Percentiles rank a stretch among this genome's conserved stretches.
These are phyloP conservation scores for Penicillium chermesinum DNA, from an alignment of 495 filamentous ascomycete species.

Conservation along the genomic window DNA sequence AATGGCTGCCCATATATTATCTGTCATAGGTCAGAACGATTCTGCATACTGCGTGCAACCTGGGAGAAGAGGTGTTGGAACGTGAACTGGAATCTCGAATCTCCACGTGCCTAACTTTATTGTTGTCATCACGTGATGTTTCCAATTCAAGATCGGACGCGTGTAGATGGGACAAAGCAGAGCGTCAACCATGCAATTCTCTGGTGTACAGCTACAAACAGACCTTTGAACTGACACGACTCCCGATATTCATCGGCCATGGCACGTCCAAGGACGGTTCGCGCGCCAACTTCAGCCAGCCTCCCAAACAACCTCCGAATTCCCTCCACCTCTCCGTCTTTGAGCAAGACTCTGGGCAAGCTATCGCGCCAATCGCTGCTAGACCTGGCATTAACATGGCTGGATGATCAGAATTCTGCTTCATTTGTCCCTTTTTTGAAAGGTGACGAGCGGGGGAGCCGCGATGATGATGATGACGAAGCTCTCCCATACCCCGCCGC, in stretches of 20 bases:
- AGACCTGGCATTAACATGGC: conserved; percentile 66
- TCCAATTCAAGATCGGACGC: conserved; percentile 8
- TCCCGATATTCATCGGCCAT: conserved; percentile 15
- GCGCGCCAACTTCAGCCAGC: conserved; percentile 45
- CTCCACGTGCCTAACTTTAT: not conserved
- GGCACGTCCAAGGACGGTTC: conserved; percentile 39
- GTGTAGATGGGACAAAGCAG: no score
- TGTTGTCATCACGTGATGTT: conserved; percentile 24
- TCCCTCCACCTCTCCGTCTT: conserved; percentile 56
- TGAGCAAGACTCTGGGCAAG: conserved; percentile 59
- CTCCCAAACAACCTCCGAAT: conserved; percentile 54
- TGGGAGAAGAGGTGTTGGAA: no score
- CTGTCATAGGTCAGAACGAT: no score
- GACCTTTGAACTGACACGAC: not conserved
- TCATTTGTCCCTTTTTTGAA: conserved; percentile 45
- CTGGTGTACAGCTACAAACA: not conserved
- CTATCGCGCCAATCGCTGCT: conserved; percentile 67
- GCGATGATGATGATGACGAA: conserved; percentile 31
- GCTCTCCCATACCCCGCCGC: conserved; percentile 57
- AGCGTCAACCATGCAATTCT: conserved; percentile 4
- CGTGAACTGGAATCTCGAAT: not conserved
- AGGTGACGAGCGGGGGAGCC: conserved; percentile 14
- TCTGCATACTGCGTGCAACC: no score
- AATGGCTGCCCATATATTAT: no score
- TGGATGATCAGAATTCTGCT: conserved; percentile 55